Evolutionary conservation across 768 basidiomycete species (phyloP).

Genomic region (Fibroporia radiculosa): DNA sequence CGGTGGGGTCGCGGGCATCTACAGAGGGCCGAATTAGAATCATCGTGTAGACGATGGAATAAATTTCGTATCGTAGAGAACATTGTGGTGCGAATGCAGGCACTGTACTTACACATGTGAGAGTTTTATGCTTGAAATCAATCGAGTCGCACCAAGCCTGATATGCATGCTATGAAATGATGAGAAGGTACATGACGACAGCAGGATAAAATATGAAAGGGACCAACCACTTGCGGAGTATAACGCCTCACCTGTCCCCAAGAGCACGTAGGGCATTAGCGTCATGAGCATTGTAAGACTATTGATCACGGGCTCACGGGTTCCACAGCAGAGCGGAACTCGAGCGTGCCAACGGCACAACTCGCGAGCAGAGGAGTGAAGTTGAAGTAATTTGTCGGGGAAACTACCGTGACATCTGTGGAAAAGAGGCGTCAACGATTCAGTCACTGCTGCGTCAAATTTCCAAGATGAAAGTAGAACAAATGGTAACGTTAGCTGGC

Average conservation of each 20-base stretch:
- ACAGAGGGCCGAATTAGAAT: not conserved
- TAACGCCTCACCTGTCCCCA: slow-evolving; percentile 18
- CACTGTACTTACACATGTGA: slow-evolving; percentile 47
- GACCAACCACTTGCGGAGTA: slow-evolving; percentile 19
- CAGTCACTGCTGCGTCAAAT: not conserved
- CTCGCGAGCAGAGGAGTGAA: slow-evolving; percentile 62
- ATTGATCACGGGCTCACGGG: slow-evolving; percentile 43
- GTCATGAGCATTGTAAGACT: not conserved
- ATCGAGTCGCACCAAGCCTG: slow-evolving; percentile 76
- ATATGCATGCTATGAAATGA: slow-evolving; percentile 41
- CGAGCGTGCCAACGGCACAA: slow-evolving; percentile 76
- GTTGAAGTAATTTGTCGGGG: slow-evolving; percentile 63
- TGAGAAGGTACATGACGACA: slow-evolving; percentile 3
- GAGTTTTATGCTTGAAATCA: slow-evolving; percentile 51
- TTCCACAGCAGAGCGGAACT: slow-evolving; percentile 75
- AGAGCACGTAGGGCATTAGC: not conserved
- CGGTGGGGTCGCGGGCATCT: slow-evolving; percentile 60
- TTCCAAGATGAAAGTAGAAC: not conserved
- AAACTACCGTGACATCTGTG: slow-evolving; percentile 57
- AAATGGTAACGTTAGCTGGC: not conserved
- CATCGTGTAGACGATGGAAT: not conserved
- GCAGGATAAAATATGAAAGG: not conserved
- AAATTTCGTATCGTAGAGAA: no score
- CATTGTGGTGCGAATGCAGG: no score
- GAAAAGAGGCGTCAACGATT: not conserved